A percentile compares a stretch with the other conserved stretches of the same genome.
phyloP scores from a whole-genome alignment of 2,329 filamentous ascomycete species.

The Aspergillus arachidicola region DNA sequence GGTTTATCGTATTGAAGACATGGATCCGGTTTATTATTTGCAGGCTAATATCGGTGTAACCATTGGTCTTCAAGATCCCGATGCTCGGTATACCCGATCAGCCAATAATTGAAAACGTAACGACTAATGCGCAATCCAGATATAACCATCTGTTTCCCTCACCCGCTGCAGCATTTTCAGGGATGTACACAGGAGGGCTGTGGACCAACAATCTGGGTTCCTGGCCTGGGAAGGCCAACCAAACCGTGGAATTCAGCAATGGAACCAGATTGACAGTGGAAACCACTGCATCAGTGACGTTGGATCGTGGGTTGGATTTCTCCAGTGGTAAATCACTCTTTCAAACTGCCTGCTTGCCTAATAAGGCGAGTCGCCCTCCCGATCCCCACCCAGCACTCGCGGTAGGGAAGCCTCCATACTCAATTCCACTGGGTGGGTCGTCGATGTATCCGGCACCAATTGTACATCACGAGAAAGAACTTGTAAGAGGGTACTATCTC shows the following conservation, averaged over 20 bases:
- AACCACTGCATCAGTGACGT: neutral
- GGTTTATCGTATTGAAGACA: neutral
- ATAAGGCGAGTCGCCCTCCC: neutral
- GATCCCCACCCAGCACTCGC: neutral
- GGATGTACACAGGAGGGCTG: neutral
- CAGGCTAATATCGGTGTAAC: neutral
- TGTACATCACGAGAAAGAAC: neutral
- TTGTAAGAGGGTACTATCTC: neutral
- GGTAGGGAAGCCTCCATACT: neutral
- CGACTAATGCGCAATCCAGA: neutral
- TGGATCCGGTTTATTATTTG: neutral
- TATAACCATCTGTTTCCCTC: neutral
- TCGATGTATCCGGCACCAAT: neutral
- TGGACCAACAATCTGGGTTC: neutral
- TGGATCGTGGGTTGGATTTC: neutral
- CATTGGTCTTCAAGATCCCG: conserved; percentile 51
- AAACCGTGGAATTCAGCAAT: neutral
- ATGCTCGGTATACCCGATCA: conserved; percentile 50
- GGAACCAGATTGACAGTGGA: neutral
- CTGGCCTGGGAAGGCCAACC: neutral
- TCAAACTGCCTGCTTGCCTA: neutral
- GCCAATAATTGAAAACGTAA: too few species aligned
- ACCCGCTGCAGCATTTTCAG: neutral
- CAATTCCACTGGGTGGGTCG: neutral
- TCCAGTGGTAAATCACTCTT: neutral